phyloP scores from a whole-genome alignment of 2,329 filamentous ascomycete genomes.

The Erysiphe neolycopersici region DNA sequence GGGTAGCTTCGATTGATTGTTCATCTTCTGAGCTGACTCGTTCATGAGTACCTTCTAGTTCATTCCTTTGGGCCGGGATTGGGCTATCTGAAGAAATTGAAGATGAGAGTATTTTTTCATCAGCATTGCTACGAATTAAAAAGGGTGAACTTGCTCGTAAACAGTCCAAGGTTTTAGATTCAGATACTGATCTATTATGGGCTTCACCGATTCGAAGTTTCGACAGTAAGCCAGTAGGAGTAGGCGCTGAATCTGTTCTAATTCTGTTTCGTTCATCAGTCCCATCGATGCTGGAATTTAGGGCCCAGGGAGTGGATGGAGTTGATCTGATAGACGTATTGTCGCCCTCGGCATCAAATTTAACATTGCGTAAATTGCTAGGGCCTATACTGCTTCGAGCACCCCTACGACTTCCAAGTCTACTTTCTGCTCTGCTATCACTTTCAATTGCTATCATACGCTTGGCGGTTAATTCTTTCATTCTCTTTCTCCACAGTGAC shows the following conservation, averaged over 20 bases:
- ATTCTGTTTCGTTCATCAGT: conserved; percentile 4
- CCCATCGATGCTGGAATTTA: conserved; percentile 4
- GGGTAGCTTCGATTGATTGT: conserved; percentile 14
- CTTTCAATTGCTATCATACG: conserved; percentile 40
- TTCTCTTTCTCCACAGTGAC: conserved; percentile 61
- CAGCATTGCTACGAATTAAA: conserved; percentile 7
- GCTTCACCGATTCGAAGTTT: not conserved
- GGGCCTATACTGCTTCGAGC: conserved; percentile 27
- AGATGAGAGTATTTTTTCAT: not conserved
- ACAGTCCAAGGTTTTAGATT: conserved; percentile 9
- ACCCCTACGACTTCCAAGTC: conserved; percentile 30
- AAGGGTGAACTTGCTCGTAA: conserved; percentile 5
- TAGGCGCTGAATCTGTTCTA: conserved; percentile 25
- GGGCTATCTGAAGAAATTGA: conserved; percentile 4
- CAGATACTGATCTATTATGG: conserved; percentile 13
- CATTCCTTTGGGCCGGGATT: conserved; percentile 15
- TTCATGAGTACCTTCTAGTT: conserved; percentile 22
- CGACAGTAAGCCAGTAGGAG: conserved; percentile 10
- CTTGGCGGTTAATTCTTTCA: conserved; percentile 68
- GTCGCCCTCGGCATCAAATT: conserved; percentile 19
- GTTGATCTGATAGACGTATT: conserved; percentile 22
- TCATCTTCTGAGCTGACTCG: conserved; percentile 31
- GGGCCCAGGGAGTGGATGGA: conserved; percentile 17
- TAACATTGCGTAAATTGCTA: conserved; percentile 25
- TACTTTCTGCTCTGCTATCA: conserved; percentile 15